A percentile compares a stretch with the other conserved stretches of the same genome.
Conservation (phyloP, 139 green algal genomes). For the Chlorella ohadii region DNA sequence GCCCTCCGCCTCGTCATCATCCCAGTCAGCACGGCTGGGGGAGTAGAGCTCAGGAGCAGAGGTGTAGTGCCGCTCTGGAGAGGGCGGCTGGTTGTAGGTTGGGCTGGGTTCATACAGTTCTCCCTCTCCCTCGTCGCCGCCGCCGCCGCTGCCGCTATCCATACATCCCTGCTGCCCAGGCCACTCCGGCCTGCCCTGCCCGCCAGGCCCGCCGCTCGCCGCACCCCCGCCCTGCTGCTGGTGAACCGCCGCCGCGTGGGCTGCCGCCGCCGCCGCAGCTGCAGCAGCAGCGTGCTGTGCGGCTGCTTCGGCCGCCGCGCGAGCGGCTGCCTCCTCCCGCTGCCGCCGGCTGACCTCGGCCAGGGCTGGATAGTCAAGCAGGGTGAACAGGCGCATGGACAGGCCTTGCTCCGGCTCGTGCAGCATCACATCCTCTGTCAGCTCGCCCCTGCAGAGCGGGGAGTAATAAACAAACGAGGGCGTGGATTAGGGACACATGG, state of each 20-base stretch:
- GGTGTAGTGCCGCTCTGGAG: not conserved
- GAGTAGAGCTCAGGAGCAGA: slow-evolving; percentile 5
- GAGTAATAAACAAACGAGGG: no score
- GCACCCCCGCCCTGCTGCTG: not conserved
- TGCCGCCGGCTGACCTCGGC: slow-evolving; percentile 2
- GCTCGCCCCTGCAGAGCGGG: slow-evolving; percentile 10
- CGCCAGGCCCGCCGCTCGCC: not conserved
- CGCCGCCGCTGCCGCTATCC: not conserved
- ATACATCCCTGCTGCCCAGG: not conserved
- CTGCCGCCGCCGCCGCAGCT: not conserved
- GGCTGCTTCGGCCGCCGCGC: not conserved
- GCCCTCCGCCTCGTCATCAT: not conserved
- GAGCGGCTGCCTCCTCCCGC: not conserved
- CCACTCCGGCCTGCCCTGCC: not conserved
- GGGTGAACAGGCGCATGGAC: slow-evolving; percentile 14
- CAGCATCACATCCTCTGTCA: slow-evolving; percentile 30
- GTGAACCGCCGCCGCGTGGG: not conserved
- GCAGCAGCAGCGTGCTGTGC: no score
- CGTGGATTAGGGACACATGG: no score
- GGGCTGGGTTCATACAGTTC: not conserved
- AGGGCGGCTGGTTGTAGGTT: not conserved
- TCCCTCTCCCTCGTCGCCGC: not conserved
- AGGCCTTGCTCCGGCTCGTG: slow-evolving; percentile 44
- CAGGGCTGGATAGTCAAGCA: slow-evolving; percentile 16
- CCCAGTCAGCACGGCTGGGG: not conserved